Conservation (phyloP, 495 filamentous ascomycete genomes). For the Cudoniella acicularis region DNA sequence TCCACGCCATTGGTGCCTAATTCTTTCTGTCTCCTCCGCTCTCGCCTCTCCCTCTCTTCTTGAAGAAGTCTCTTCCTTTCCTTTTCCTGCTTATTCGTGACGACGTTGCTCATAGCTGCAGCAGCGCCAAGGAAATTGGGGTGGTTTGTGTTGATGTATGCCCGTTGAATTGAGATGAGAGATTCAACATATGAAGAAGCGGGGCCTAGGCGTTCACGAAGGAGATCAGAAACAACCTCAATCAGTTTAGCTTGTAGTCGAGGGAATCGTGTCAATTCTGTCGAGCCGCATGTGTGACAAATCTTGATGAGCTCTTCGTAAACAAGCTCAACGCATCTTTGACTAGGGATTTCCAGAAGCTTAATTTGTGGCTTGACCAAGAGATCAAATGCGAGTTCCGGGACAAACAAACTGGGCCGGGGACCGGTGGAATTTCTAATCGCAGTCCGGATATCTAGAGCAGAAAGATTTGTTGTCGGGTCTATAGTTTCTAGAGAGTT, state of each 20-base stretch:
- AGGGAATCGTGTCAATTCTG: slow-evolving; percentile 86
- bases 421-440: slow-evolving; percentile 98
- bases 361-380: slow-evolving; percentile 99
- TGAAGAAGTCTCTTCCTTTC: slow-evolving; percentile 75
- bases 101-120: slow-evolving; percentile 96
- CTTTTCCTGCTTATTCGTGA: slow-evolving; percentile 88
- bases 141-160: slow-evolving; percentile 99
- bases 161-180: slow-evolving; percentile 92
- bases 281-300: slow-evolving; percentile 96
- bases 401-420: slow-evolving; percentile 91
- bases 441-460: slow-evolving; percentile 95
- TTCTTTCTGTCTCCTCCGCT: slow-evolving; percentile 77
- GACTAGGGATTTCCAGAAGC: slow-evolving; percentile 89
- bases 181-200: slow-evolving; percentile 90
- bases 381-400: slow-evolving; percentile 94
- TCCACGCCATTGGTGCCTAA: slow-evolving; percentile 73
- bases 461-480: slow-evolving; percentile 88
- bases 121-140: slow-evolving; percentile 97
- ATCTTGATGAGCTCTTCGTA: slow-evolving; percentile 99
- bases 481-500: slow-evolving; percentile 95
- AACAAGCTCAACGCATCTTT: slow-evolving; percentile 94
- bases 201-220: slow-evolving; percentile 87
- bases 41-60: slow-evolving; percentile 80
- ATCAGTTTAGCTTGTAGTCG: slow-evolving; percentile 95
- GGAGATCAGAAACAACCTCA: slow-evolving; percentile 94